Evolutionary conservation across 148 eudicot genomes (phyloP).

Genomic region (Diospyros lotus): DNA sequence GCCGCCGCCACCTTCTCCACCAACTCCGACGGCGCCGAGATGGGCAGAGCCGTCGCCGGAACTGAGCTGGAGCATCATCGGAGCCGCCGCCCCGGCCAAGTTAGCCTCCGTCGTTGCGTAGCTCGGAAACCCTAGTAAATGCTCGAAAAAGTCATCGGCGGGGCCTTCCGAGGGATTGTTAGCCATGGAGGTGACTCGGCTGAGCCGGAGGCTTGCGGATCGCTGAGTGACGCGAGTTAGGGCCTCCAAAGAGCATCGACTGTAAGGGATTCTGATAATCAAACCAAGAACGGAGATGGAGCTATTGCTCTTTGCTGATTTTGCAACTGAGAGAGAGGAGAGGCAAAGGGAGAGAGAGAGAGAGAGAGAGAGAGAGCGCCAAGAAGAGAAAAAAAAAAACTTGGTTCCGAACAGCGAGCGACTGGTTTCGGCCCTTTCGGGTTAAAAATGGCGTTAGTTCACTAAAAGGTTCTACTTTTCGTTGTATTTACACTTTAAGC

Average conservation of each 20-base stretch:
- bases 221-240: background rate
- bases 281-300: background rate
- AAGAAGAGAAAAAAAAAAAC: background rate
- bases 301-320: background rate
- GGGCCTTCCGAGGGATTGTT: slow-evolving; percentile 37
- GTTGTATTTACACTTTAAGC: background rate
- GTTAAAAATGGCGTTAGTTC: background rate
- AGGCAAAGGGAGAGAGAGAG: slow-evolving; percentile 6
- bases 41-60: slow-evolving; percentile 28
- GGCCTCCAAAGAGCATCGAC: slow-evolving; percentile 9
- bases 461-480: background rate
- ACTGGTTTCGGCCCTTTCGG: background rate
- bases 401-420: background rate
- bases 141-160: slow-evolving; percentile 50
- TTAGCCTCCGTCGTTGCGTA: slow-evolving; percentile 29
- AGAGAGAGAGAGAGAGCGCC: background rate
- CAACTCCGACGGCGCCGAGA: slow-evolving; percentile 9
- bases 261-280: background rate
- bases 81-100: slow-evolving; percentile 36
- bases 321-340: too few relatives aligned
- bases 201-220: background rate
- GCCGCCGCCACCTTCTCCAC: slow-evolving; percentile 26
- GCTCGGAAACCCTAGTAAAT: slow-evolving; percentile 42
- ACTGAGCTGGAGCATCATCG: slow-evolving; percentile 58
- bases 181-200: slow-evolving; percentile 29